Conservation (phyloP, 2,329 filamentous ascomycete species). For the Harringtonia lauricola region DNA sequence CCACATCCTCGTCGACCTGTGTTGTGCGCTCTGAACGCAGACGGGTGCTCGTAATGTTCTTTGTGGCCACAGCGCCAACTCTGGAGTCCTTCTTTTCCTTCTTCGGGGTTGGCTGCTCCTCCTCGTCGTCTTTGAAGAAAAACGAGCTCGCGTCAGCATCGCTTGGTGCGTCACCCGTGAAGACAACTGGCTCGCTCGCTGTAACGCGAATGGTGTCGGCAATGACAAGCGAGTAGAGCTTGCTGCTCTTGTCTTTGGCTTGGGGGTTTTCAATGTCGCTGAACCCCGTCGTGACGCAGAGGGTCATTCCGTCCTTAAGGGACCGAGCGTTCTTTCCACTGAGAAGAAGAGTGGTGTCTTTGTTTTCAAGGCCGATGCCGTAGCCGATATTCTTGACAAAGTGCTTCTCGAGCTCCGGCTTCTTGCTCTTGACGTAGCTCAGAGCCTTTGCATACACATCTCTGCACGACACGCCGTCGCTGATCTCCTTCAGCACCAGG, state of each 20-base stretch:
- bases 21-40: constrained; percentile 83
- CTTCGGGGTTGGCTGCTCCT: constrained; percentile 74
- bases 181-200: constrained; percentile 66
- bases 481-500: constrained; percentile 79
- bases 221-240: constrained; percentile 78
- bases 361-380: constrained; percentile 85
- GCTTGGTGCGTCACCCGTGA: constrained; percentile 85
- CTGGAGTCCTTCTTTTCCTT: constrained; percentile 79
- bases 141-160: constrained; percentile 93
- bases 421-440: constrained; percentile 71
- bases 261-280: constrained; percentile 79
- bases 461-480: constrained; percentile 75
- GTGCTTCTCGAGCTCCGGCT: constrained; percentile 89
- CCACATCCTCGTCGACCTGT: constrained; percentile 80
- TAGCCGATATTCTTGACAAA: constrained; percentile 88
- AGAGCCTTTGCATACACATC: constrained; percentile 88
- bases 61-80: constrained; percentile 79
- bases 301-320: constrained; percentile 93
- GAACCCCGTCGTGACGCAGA: constrained; percentile 83
- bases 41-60: constrained; percentile 91
- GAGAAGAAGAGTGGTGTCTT: constrained; percentile 71
- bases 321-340: constrained; percentile 76
- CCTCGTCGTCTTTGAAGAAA: constrained; percentile 96
- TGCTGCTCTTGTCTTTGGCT: constrained; percentile 81
- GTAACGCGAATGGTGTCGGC: constrained; percentile 90